Conservation (phyloP, 768 basidiomycete species). For the Suillus weaverae region DNA sequence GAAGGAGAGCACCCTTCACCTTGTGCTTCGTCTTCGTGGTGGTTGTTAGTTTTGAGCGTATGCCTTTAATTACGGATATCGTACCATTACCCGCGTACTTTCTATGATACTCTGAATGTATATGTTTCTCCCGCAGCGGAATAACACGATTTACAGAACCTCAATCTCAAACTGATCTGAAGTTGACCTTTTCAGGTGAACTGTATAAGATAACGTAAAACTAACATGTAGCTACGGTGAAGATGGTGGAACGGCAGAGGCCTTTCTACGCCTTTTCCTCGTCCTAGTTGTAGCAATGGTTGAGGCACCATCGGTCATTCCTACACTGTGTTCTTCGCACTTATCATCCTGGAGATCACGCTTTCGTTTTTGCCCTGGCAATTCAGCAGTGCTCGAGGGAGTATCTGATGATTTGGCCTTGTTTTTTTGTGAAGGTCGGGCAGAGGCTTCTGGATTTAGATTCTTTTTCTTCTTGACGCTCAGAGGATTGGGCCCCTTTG, state of each 20-base stretch:
- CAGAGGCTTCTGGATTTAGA: conserved; percentile 12
- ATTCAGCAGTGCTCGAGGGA: neutral
- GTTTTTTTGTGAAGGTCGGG: neutral
- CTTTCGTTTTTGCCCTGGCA: conserved; percentile 23
- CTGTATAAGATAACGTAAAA: neutral
- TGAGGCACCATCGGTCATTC: conserved; percentile 2
- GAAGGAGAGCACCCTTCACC: conserved; percentile 71
- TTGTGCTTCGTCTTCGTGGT: conserved; percentile 75
- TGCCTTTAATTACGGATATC: neutral
- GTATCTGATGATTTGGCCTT: neutral
- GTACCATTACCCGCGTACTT: conserved; percentile 4
- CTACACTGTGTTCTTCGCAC: neutral
- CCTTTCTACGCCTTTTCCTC: conserved; percentile 27
- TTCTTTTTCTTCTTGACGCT: conserved; percentile 94
- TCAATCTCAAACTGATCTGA: neutral
- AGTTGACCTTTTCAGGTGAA: neutral
- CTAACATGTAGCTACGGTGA: neutral
- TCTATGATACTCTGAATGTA: neutral
- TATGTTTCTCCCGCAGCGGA: neutral
- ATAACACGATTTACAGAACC: neutral
- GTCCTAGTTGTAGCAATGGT: neutral
- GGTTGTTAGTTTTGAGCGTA: conserved; percentile 47
- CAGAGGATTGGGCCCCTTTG: conserved; percentile 89
- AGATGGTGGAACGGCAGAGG: neutral
- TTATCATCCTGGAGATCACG: neutral